These are phyloP conservation scores for Nemania sp. DNA, from an alignment of 2,329 filamentous ascomycete genomes.

Conservation along the genomic window DNA sequence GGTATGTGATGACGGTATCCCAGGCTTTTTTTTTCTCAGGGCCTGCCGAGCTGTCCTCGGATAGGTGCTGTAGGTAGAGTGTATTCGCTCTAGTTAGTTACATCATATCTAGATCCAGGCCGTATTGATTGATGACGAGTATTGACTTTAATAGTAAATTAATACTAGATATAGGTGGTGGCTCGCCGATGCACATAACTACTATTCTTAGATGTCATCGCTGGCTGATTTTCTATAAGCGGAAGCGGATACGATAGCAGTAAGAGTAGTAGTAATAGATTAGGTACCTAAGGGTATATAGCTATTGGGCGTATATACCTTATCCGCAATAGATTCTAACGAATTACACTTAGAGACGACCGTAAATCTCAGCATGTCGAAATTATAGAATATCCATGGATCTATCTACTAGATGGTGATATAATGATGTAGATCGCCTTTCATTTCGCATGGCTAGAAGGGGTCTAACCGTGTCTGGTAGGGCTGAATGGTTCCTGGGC, in stretches of 20 bases:
- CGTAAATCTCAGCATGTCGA: background rate
- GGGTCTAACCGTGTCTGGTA: slow-evolving; percentile 31
- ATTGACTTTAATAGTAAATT: too few relatives aligned
- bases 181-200: background rate
- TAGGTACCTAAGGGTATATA: too few relatives aligned
- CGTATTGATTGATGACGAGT: background rate
- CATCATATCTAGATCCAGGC: background rate
- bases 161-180: background rate
- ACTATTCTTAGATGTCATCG: background rate
- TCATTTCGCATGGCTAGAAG: background rate
- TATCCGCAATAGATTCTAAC: background rate
- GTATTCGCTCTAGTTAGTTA: background rate
- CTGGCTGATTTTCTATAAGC: background rate
- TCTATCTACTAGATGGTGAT: too few relatives aligned
- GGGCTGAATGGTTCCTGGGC: slow-evolving; percentile 34
- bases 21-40: background rate
- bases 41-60: slow-evolving; percentile 2
- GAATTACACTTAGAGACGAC: background rate
- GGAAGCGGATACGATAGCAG: background rate
- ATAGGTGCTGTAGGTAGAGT: background rate
- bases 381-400: background rate
- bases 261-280: too few relatives aligned
- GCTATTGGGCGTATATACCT: background rate
- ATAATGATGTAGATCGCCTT: background rate
- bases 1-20: slow-evolving; percentile 14